Evolutionary conservation across 2,329 filamentous ascomycete species (phyloP), one percentile per base, ranked within the genome.

Genomic region (Hypoxylon rubiginosum): DNA sequence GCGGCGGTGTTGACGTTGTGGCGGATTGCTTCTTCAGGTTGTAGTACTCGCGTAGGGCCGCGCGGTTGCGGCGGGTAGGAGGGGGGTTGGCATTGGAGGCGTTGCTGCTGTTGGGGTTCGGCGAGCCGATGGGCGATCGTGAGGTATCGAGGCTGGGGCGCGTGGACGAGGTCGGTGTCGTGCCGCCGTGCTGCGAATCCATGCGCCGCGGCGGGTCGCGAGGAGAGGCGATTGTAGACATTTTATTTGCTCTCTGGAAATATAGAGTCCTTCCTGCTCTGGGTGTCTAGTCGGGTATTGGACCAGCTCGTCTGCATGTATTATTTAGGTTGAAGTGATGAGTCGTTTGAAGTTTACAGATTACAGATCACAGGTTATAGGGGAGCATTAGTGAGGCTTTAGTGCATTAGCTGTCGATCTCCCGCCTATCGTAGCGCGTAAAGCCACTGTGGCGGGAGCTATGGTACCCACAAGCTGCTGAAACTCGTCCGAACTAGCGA

Each of bases 31-130:
- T 82, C 70, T 90, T 91, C 53, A 98, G 86, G 76, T 96, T 96
- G 82, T 98, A 98, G 84, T 97, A 98, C 76, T 97, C 94, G 73
- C 96, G 91, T 19, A 98, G 86, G 6, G 95, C 95, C 60, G 91
- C 89, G 70, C 95, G 92, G 81, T 97, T 97, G 67, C 91, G 82
- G 60, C 85, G 84, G 69, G 82, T 85, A 62, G 55, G 36, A 3
- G 54, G 26, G 1, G 77, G 80, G 73, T 74, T 79, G 63, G 68
- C 6, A 8, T 21, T 77, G 66, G 72, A 75, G 64, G 46, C 61
- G 26, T 64, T 61, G 7, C 66, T 62, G 72, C 68, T 62, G 71
- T 74, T 61, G 63, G 78, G 80, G 73, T 82, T 83, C 64, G 86
- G 87, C 1, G 87, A 91, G 62, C 80, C 81, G 66, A 86, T 81